phyloP scores from a whole-genome alignment of 1,284 basidiomycete species.

The Moesziomyces sp. region DNA sequence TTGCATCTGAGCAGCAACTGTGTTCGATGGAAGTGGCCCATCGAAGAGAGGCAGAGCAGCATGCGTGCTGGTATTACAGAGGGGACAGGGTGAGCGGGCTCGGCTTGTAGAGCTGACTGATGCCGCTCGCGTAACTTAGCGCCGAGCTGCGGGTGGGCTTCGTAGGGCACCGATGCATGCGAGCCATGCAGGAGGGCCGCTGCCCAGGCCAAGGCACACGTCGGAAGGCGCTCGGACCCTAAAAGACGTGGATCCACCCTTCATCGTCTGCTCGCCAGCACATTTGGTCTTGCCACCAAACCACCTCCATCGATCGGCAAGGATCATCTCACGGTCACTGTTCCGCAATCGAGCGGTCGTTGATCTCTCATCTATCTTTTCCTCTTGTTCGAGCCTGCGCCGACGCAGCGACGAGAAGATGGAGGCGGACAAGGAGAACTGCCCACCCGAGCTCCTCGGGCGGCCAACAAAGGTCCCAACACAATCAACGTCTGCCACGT shows the following conservation, averaged over 20 bases:
- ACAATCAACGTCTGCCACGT: background rate
- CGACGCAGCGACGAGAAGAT: constrained; percentile 3
- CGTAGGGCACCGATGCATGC: background rate
- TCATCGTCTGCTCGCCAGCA: background rate
- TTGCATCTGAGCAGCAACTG: no score
- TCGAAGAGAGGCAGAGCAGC: no score
- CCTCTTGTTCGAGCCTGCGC: no score
- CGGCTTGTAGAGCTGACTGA: background rate
- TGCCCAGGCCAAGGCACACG: background rate
- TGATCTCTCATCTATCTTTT: background rate
- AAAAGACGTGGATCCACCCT: background rate
- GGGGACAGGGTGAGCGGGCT: no score
- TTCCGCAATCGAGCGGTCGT: background rate
- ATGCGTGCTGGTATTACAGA: no score
- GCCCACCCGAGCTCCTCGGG: background rate
- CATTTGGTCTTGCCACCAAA: no score
- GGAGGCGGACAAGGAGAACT: constrained; percentile 33
- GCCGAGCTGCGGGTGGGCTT: constrained; percentile 17
- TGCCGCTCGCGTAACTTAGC: constrained; percentile 7
- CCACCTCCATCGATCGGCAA: no score
- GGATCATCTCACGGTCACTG: no score
- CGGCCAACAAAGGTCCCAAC: background rate
- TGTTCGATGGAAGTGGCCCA: no score
- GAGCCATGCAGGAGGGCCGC: constrained; percentile 9
- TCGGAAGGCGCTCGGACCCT: constrained; percentile 1